Conservation (phyloP, 768 basidiomycete species). For the Mycena vulgaris region DNA sequence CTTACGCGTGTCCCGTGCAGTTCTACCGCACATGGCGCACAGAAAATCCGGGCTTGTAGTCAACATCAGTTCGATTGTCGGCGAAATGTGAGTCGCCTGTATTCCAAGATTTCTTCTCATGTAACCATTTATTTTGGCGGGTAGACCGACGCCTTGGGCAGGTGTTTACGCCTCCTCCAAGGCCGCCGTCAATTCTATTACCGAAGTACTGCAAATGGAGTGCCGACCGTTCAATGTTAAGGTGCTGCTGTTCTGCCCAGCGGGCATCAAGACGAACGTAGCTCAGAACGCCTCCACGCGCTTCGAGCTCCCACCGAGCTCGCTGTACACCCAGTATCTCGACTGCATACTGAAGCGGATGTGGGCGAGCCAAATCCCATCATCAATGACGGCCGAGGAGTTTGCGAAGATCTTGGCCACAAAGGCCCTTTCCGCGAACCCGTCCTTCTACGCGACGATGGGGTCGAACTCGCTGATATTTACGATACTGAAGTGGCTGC, state of each 20-base stretch:
- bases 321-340: conserved; percentile 2
- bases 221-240: conserved; percentile 24
- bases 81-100: conserved; percentile 3
- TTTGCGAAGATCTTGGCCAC: conserved; percentile 9
- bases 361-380: conserved; percentile 12
- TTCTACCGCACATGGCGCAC: conserved; percentile 4
- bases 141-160: conserved; percentile 19
- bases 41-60: conserved; percentile 11
- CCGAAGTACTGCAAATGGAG: conserved; percentile 16
- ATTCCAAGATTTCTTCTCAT: neutral
- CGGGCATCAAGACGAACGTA: conserved; percentile 13
- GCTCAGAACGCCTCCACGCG: conserved; percentile 7
- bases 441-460: conserved; percentile 8
- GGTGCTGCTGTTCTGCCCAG: conserved; percentile 9
- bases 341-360: conserved; percentile 10
- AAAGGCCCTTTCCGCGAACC: neutral
- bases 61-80: conserved; percentile 24
- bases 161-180: conserved; percentile 21
- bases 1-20: neutral
- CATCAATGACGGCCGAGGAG: conserved; percentile 14
- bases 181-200: neutral
- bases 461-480: conserved; percentile 4
- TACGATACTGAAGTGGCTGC: conserved; percentile 17
- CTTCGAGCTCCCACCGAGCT: conserved; percentile 8
- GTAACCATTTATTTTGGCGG: no score